A percentile compares a stretch with the other conserved stretches of the same genome.
Evolutionary conservation across 768 basidiomycete genomes (phyloP).

Genomic region (Suillus subluteus): DNA sequence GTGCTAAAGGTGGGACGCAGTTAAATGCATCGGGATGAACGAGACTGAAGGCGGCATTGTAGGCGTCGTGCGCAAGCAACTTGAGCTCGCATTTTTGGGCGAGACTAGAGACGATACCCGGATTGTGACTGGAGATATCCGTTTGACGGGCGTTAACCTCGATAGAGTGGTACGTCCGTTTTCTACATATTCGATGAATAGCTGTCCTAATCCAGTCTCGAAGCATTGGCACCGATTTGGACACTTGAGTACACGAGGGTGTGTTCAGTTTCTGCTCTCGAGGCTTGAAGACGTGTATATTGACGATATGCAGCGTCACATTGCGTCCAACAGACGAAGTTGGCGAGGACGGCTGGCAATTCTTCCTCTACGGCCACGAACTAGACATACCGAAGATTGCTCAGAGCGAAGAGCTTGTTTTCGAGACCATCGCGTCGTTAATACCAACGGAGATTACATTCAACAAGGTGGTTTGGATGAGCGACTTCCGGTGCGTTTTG

Average conservation of each 20-base stretch:
- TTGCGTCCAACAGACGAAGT: constrained; percentile 37
- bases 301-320: constrained; percentile 29
- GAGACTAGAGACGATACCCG: constrained; percentile 33
- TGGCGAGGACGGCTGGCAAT: constrained; percentile 34
- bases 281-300: neutral
- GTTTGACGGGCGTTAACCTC: constrained; percentile 39
- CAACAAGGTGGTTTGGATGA: constrained; percentile 26
- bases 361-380: constrained; percentile 31
- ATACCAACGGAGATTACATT: constrained; percentile 30
- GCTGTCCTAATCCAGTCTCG: neutral
- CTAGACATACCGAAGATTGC: constrained; percentile 25
- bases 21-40: neutral
- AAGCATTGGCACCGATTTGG: constrained; percentile 57
- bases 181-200: neutral
- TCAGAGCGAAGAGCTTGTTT: constrained; percentile 22
- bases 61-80: constrained; percentile 15
- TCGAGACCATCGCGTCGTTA: constrained; percentile 21
- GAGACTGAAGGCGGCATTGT: neutral
- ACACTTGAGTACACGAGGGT: constrained; percentile 20
- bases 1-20: constrained; percentile 19
- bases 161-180: constrained; percentile 38
- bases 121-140: constrained; percentile 39
- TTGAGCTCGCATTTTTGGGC: constrained; percentile 24
- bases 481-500: constrained; percentile 24
- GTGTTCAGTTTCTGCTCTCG: neutral